Conservation (phyloP, 2,329 filamentous ascomycete genomes). For the Pseudocercospora macadamiae region DNA sequence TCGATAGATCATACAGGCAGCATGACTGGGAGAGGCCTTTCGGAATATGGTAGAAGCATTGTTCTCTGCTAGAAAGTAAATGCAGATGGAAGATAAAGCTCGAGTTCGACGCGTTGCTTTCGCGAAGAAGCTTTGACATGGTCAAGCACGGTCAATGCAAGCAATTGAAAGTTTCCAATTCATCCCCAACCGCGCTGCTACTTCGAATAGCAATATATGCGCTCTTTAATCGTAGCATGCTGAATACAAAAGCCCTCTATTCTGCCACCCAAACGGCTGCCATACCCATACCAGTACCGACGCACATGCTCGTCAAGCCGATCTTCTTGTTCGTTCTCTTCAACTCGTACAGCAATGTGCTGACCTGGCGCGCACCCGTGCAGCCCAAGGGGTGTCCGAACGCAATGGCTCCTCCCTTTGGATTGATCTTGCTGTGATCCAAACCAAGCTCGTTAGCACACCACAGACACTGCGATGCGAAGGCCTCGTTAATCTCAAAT, state of each 20-base stretch:
- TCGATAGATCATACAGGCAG: too few species aligned
- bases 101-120: too few species aligned
- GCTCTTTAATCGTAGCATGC: background rate
- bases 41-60: too few species aligned
- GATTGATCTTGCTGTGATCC: slow-evolving; percentile 86
- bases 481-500: slow-evolving; percentile 99
- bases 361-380: slow-evolving; percentile 91
- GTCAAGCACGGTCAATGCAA: too few species aligned
- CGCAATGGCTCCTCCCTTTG: slow-evolving; percentile 94
- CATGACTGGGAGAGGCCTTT: too few species aligned
- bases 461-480: slow-evolving; percentile 93
- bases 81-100: too few species aligned
- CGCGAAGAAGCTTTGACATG: background rate
- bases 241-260: slow-evolving; percentile 57
- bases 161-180: too few species aligned
- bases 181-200: too few species aligned
- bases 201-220: background rate
- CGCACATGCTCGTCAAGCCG: slow-evolving; percentile 93
- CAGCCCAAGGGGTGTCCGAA: slow-evolving; percentile 92
- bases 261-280: slow-evolving; percentile 94
- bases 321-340: slow-evolving; percentile 81
- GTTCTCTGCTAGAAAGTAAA: too few species aligned
- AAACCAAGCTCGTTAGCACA: slow-evolving; percentile 86
- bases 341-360: slow-evolving; percentile 87
- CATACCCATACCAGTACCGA: slow-evolving; percentile 98